phyloP scores from a whole-genome alignment of 192 early-diverging fungal genomes.

The Coemansia sp. region DNA sequence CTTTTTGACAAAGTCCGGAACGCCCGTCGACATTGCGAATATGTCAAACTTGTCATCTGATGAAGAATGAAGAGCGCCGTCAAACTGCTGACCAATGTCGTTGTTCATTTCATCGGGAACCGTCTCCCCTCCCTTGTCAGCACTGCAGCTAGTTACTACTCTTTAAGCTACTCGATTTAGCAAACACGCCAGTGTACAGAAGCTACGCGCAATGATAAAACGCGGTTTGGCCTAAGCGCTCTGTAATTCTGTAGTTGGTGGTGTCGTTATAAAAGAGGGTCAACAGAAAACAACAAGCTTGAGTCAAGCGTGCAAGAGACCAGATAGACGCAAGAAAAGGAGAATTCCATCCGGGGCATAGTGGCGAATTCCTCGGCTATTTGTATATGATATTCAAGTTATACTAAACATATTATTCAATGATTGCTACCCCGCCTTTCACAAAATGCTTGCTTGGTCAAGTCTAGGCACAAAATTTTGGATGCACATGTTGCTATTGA shows the following conservation, averaged over 20 bases:
- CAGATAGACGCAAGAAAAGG: conserved; percentile 7
- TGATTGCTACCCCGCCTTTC: conserved; percentile 2
- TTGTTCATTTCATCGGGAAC: conserved; percentile 36
- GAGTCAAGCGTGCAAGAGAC: not conserved
- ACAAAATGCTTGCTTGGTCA: not conserved
- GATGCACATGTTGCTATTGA: not conserved
- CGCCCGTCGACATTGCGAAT: conserved; percentile 53
- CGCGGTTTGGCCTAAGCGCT: no score
- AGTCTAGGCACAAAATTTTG: not conserved
- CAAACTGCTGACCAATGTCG: conserved; percentile 30
- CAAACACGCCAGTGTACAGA: no score
- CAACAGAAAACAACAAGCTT: conserved; percentile 1
- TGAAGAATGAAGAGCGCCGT: conserved; percentile 37
- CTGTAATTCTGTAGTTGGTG: no score
- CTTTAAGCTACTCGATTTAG: no score
- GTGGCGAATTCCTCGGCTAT: conserved; percentile 7
- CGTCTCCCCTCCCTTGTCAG: not conserved
- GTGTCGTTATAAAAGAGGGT: not conserved
- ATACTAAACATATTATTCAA: not conserved
- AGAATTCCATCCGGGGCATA: not conserved
- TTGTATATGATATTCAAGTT: conserved; percentile 9
- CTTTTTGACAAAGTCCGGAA: conserved; percentile 57
- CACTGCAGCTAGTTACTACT: not conserved
- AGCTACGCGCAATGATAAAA: no score
- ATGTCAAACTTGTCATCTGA: conserved; percentile 50